These are phyloP conservation scores for Nitzschia sp. DNA, from an alignment of 108 stramenopile species.

Conservation along the genomic window DNA sequence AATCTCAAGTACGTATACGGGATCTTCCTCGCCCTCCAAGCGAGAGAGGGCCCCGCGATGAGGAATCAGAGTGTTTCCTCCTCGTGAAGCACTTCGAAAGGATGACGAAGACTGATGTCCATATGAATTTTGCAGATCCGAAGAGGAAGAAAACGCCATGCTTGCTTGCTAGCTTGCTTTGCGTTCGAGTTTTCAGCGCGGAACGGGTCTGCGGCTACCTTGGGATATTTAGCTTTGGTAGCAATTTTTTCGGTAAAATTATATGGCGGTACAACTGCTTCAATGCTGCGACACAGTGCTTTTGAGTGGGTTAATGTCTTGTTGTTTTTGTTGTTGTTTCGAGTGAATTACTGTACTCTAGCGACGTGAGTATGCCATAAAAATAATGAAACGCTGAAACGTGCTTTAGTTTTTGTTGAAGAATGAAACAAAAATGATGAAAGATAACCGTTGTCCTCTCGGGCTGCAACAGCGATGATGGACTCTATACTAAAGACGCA, in stretches of 20 bases:
- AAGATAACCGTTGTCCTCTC: too few relatives aligned
- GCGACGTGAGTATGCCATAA: too few relatives aligned
- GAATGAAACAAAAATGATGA: too few relatives aligned
- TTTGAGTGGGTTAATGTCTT: neutral
- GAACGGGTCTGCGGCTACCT: too few relatives aligned
- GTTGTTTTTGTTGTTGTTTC: neutral
- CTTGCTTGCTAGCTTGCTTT: too few relatives aligned
- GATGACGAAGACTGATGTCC: slow-evolving; percentile 15
- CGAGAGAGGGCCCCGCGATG: slow-evolving; percentile 54
- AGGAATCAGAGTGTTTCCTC: slow-evolving; percentile 29
- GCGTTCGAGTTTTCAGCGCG: neutral
- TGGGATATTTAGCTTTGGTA: too few relatives aligned
- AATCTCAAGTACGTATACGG: slow-evolving; percentile 36
- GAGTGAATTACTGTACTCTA: too few relatives aligned
- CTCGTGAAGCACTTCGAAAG: neutral
- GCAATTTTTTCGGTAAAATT: too few relatives aligned
- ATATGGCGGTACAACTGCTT: neutral
- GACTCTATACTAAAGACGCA: too few relatives aligned
- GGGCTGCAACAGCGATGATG: too few relatives aligned
- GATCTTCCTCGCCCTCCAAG: slow-evolving; percentile 30
- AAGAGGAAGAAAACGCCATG: neutral
- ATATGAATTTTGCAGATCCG: slow-evolving; percentile 12
- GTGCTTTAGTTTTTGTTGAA: too few relatives aligned
- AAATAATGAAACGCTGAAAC: too few relatives aligned
- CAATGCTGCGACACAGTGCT: neutral